A percentile compares a stretch with the other conserved stretches of the same genome.
phyloP scores from a whole-genome alignment of 2,329 filamentous ascomycete genomes.

The Verticillium dahliae region DNA sequence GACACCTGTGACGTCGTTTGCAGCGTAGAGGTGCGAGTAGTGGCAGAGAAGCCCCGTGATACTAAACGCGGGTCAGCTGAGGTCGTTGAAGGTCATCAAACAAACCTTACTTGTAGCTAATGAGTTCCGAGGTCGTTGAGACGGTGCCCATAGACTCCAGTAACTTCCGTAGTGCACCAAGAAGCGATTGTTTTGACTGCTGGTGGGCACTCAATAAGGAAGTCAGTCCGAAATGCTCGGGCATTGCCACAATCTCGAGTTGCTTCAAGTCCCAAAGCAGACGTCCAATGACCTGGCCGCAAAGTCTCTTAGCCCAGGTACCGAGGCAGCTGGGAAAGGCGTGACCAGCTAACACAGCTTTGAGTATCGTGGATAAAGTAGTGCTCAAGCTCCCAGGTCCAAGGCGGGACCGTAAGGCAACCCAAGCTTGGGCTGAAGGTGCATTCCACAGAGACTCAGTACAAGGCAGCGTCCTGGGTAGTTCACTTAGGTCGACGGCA shows the following conservation, averaged over 20 bases:
- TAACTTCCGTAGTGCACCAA: conserved; percentile 11
- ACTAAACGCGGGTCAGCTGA: conserved; percentile 11
- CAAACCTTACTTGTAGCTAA: conserved; percentile 20
- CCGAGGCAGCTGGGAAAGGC: conserved; percentile 1
- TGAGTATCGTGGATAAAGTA: conserved; percentile 8
- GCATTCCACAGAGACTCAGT: conserved; percentile 21
- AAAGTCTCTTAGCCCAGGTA: conserved; percentile 21
- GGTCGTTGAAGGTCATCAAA: neutral
- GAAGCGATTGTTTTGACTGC: conserved; percentile 15
- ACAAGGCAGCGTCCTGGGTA: conserved; percentile 20
- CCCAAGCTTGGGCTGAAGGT: conserved; percentile 18
- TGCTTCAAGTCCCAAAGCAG: conserved; percentile 23
- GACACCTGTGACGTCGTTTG: conserved; percentile 19
- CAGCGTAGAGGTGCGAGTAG: conserved; percentile 20
- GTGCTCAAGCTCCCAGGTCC: conserved; percentile 10
- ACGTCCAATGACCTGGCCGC: conserved; percentile 20
- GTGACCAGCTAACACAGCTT: conserved; percentile 8
- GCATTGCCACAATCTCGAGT: conserved; percentile 17
- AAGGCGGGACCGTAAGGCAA: conserved; percentile 13
- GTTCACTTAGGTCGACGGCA: conserved; percentile 20
- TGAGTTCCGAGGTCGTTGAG: conserved; percentile 16
- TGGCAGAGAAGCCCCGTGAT: conserved; percentile 19
- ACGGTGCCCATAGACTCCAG: conserved; percentile 13
- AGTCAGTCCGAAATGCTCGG: conserved; percentile 17
- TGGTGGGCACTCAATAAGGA: conserved; percentile 16